These are phyloP conservation scores for Pyricularia sp. DNA, from an alignment of 2,329 filamentous ascomycete genomes.

Conservation along the genomic window DNA sequence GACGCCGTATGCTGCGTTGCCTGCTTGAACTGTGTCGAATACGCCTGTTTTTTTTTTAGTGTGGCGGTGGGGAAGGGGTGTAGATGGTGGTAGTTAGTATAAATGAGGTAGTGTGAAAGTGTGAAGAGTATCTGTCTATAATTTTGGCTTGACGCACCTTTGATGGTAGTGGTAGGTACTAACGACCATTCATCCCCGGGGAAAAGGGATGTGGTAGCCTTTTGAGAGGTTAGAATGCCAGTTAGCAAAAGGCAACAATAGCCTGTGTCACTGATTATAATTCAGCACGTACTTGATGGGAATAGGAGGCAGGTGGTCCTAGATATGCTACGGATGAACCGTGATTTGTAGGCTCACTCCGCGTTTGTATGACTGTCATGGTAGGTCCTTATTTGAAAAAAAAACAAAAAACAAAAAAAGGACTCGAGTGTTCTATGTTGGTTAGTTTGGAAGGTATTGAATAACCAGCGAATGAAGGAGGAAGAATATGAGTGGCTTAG, in stretches of 20 bases:
- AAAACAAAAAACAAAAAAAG: no score
- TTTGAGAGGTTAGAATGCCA: not conserved
- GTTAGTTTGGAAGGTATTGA: not conserved
- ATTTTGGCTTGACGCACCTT: constrained; percentile 15
- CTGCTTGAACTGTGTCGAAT: constrained; percentile 63
- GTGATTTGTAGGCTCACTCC: not conserved
- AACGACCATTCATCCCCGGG: constrained; percentile 33
- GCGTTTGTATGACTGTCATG: not conserved
- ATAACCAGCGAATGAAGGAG: not conserved
- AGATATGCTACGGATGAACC: constrained; percentile 12
- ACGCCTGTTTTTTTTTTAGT: constrained; percentile 43
- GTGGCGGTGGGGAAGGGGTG: not conserved
- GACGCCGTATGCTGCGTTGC: constrained; percentile 56
- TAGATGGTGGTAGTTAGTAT: not conserved
- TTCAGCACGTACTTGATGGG: constrained; percentile 13
- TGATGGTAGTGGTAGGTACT: constrained; percentile 37
- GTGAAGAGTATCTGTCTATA: not conserved
- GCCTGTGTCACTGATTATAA: not conserved
- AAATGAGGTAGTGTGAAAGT: not conserved
- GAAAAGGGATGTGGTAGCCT: constrained; percentile 28
- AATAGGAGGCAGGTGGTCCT: constrained; percentile 15
- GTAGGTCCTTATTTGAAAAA: not conserved
- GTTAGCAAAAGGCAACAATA: not conserved
- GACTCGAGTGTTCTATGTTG: not conserved
- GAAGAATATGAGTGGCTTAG: not conserved